Evolutionary conservation across 768 basidiomycete genomes (phyloP), one percentile per base, ranked within the genome.

Genomic region (Hericium erinaceus): DNA sequence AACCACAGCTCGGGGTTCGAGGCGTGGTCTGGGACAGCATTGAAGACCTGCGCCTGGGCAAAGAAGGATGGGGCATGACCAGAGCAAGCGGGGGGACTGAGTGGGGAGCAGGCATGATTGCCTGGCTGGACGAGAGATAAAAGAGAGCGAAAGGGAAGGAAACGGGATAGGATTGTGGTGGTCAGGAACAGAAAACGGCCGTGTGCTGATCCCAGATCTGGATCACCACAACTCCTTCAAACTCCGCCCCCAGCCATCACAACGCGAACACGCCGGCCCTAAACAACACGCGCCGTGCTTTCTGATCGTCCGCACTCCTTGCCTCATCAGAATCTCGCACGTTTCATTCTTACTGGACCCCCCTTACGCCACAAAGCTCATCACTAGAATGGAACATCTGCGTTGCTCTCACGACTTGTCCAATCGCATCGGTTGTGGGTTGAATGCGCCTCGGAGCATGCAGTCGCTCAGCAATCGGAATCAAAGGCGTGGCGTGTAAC

Each of bases 1-100:
- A 82, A 61, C 75, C 75, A 65, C 77, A 78, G 55, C 77, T 78
- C 48, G 85, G 89, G 0, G 89, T 87, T 55, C 76, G 82, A 10
- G 72, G 66, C 9, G 76, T 72, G 61, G 66, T 69, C 59, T 75
- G 66, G 11, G 82, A 81, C 57, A 78, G 72, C 41, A 79, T 69
- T 40, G 82, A 77, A 26, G 78, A 78, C 59, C 76, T 74, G 57
- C 77, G 76, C 59, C 70, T 74, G 44, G 77, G 75, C 26, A 80
- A 75, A 26, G 77, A 74, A 22, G 83, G 83, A 64, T 80, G 80
- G 57, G 84, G 84, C 52, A 83, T 76, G 66, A 85, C 73, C 69
- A 85, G 77, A 70, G 82, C 73, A 69, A 87, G 75, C 56, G 79
- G 70, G 67, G 82, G 71, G 70, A 77, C 68, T 68, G 77, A 71